Evolutionary conservation across 2,329 filamentous ascomycete genomes (phyloP).

Genomic region (Colletotrichum abscissum): DNA sequence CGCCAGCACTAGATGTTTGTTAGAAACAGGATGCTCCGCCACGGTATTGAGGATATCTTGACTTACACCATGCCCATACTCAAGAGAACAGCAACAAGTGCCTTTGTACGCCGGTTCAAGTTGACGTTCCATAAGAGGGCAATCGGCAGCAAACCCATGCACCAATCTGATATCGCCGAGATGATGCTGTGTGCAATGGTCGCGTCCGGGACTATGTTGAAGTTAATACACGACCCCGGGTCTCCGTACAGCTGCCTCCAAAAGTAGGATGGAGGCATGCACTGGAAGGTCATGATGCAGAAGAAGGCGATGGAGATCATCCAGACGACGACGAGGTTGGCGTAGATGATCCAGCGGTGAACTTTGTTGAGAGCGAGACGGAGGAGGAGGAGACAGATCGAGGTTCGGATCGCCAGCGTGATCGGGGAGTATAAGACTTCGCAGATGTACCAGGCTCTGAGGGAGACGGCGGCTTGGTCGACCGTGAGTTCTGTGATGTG

Average conservation of each 20-base stretch:
- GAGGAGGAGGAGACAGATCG: constrained; percentile 54
- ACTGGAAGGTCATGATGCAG: constrained; percentile 62
- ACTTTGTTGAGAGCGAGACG: constrained; percentile 48
- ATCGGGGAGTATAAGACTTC: constrained; percentile 53
- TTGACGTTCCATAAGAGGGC: constrained; percentile 62
- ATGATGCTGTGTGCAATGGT: constrained; percentile 59
- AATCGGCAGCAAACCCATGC: constrained; percentile 60
- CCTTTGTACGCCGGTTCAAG: constrained; percentile 58
- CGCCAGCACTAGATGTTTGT: constrained; percentile 46
- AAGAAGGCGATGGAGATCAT: constrained; percentile 51
- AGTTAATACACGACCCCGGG: constrained; percentile 52
- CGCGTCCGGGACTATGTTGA: constrained; percentile 51
- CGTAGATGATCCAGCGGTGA: constrained; percentile 48
- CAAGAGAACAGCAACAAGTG: constrained; percentile 57
- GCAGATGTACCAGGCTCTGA: constrained; percentile 52
- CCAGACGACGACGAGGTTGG: constrained; percentile 48
- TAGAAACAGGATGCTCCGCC: background rate
- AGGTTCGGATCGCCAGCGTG: constrained; percentile 52
- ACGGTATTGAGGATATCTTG: too few species aligned
- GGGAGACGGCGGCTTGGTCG: constrained; percentile 41
- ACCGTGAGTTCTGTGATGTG: constrained; percentile 37
- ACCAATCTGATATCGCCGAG: constrained; percentile 58
- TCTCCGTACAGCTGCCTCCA: constrained; percentile 55
- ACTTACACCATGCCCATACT: constrained; percentile 62
- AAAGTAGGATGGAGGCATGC: constrained; percentile 59